phyloP scores from a whole-genome alignment of 805 yeast genomes.

The Saccharomycopsis fodiens region DNA sequence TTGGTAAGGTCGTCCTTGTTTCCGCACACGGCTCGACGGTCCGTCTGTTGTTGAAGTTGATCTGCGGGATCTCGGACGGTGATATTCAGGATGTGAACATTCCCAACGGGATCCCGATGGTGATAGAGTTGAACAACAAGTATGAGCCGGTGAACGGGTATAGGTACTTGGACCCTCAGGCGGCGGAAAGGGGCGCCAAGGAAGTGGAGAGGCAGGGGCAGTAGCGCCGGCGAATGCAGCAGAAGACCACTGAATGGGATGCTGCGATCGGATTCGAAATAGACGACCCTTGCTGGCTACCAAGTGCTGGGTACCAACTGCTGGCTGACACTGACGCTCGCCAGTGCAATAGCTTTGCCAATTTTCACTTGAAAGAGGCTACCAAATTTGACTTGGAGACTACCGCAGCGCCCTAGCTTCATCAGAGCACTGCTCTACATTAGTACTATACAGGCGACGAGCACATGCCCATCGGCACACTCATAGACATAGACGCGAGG shows the following conservation, averaged over 20 bases:
- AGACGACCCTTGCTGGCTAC: background rate
- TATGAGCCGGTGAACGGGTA: conserved; percentile 45
- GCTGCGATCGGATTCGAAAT: conserved; percentile 2
- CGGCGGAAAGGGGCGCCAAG: conserved; percentile 70
- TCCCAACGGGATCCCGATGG: conserved; percentile 79
- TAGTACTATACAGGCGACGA: too few relatives aligned
- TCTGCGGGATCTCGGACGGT: conserved; percentile 57
- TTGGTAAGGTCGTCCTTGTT: conserved; percentile 51
- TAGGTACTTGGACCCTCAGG: conserved; percentile 72
- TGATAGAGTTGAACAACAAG: conserved; percentile 47
- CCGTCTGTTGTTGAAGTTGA: conserved; percentile 62
- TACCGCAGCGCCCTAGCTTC: too few relatives aligned
- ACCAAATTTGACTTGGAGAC: too few relatives aligned
- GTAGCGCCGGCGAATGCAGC: too few relatives aligned
- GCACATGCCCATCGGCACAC: too few relatives aligned
- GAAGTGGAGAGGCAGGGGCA: conserved; percentile 71
- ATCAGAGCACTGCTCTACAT: too few relatives aligned
- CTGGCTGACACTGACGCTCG: too few relatives aligned
- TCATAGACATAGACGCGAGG: too few relatives aligned
- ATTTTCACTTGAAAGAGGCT: too few relatives aligned
- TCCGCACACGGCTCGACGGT: conserved; percentile 82
- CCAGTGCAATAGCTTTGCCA: too few relatives aligned
- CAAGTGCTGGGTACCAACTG: too few relatives aligned
- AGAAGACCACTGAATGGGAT: background rate
- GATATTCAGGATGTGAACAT: conserved; percentile 69